Base-by-base conservation (phyloP, 1,284 basidiomycete species). In the Cryptococcus sp. region DNA sequence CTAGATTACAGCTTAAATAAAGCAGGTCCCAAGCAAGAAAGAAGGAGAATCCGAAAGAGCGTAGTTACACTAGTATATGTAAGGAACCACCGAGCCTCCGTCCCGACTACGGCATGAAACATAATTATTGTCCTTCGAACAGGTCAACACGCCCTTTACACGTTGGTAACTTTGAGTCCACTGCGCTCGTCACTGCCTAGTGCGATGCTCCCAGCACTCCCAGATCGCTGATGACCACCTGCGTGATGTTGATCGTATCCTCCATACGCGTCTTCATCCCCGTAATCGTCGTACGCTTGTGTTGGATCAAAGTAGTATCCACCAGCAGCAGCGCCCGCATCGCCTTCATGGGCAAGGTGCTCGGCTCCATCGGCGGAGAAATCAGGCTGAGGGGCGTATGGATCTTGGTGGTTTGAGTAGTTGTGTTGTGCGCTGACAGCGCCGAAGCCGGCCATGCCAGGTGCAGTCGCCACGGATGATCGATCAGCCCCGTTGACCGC, bases 291-390 rank as follows among this genome's bases (percentile, higher is more conserved):
- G 45, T 66, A 64, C 19, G 71, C 69, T 47, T 76, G 70, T 47
- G 69, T 71, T 19, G 76, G 75, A 64, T 78, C 72, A 54, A 75
- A 72, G 66, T 77, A 77, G 58, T 74, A 75, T 49, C 56, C 59
- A n/a, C 57, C 56, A 25, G 45, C 46, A 13, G 47, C 60, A 35
- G 54, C 58, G 47, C 35, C 47, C 23, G 23, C 54, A 7, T 45
- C 38, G n/a, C 45, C 45, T 20, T 56, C 54, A 39, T 51, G 43
- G 10, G n/a, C 22, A 8, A 45, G n/a, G 42, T 45, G 47, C 30
- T 50, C 19, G 19, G 23, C 48, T 6, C 22, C 53, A 30, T 45
- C 38, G 11, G 39, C 30, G 16, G 58, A 54, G 20, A 55, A 58
- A 40, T 54, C 60, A 35, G 59, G 54, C 47, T 66, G 55, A 25